phyloP scores from a whole-genome alignment of 2,329 filamentous ascomycete genomes.

The Xylaria digitata region DNA sequence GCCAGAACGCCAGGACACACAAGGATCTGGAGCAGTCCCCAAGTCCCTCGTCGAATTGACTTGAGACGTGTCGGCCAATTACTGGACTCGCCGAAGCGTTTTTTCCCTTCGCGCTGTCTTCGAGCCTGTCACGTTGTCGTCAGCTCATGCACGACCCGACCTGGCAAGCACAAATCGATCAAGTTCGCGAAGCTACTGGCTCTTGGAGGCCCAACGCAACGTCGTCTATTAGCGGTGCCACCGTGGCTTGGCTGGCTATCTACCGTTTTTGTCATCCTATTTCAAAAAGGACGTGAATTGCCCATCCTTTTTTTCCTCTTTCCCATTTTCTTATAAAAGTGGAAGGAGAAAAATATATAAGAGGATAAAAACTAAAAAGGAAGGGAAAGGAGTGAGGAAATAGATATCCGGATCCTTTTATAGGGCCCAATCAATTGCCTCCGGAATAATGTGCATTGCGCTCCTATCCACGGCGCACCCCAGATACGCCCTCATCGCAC shows the following conservation, averaged over 20 bases:
- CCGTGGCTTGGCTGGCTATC: slow-evolving; percentile 28
- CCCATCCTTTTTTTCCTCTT: slow-evolving; percentile 7
- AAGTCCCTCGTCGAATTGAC: slow-evolving; percentile 6
- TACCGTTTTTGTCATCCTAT: slow-evolving; percentile 19
- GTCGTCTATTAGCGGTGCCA: slow-evolving; percentile 36
- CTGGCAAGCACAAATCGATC: slow-evolving; percentile 33
- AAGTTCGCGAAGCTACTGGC: slow-evolving; percentile 33
- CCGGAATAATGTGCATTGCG: slow-evolving; percentile 76
- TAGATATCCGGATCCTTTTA: background rate
- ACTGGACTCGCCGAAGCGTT: slow-evolving; percentile 29
- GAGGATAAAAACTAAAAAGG: background rate
- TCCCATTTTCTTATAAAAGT: background rate
- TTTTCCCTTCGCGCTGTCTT: background rate
- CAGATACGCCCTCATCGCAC: slow-evolving; percentile 76
- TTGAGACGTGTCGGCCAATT: slow-evolving; percentile 36
- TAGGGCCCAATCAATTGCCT: background rate
- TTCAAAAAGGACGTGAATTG: slow-evolving; percentile 3
- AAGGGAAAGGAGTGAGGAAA: background rate
- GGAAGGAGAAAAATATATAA: background rate
- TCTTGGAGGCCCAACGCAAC: slow-evolving; percentile 38
- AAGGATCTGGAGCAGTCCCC: slow-evolving; percentile 32
- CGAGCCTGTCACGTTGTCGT: slow-evolving; percentile 31
- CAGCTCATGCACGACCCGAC: slow-evolving; percentile 33
- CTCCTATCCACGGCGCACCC: slow-evolving; percentile 81
- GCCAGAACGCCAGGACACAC: background rate